Conservation (phyloP, 2,329 filamentous ascomycete genomes). For the Aspergillus neoniger region DNA sequence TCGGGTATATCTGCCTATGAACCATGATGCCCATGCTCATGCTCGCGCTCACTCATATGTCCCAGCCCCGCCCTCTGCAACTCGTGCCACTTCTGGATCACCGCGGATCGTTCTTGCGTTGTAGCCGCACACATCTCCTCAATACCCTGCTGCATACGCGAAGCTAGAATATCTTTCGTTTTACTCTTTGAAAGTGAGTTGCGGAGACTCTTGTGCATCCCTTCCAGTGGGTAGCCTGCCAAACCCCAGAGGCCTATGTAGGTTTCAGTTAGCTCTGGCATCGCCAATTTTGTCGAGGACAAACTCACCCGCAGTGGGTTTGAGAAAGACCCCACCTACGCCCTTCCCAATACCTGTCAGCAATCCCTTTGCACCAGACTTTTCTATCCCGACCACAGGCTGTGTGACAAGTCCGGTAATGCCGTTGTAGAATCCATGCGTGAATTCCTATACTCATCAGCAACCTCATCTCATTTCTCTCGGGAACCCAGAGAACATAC, state of each 20-base stretch:
- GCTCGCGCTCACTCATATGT: not conserved
- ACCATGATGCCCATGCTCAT: not conserved
- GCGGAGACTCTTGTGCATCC: constrained; percentile 33
- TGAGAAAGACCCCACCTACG: constrained; percentile 76
- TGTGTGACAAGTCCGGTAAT: constrained; percentile 79
- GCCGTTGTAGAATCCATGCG: constrained; percentile 76
- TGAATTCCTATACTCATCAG: constrained; percentile 58
- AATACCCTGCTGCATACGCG: constrained; percentile 31
- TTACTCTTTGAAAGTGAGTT: constrained; percentile 30
- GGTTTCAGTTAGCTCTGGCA: not conserved
- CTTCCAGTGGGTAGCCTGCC: constrained; percentile 34
- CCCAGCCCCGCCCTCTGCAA: constrained; percentile 3
- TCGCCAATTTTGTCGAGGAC: not conserved
- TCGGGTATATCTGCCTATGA: not conserved
- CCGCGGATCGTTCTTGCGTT: constrained; percentile 24
- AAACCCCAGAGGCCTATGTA: constrained; percentile 32
- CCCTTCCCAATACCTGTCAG: constrained; percentile 81
- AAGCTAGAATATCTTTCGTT: constrained; percentile 29
- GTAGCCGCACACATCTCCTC: constrained; percentile 28
- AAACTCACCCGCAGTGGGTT: constrained; percentile 72
- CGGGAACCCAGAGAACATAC: constrained; percentile 31
- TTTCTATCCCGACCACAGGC: constrained; percentile 68
- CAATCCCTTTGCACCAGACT: constrained; percentile 66
- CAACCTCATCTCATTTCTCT: not conserved
- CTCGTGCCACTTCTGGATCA: constrained; percentile 24